Conservation (phyloP, 2,329 filamentous ascomycete species). For the Fusarium succisae region DNA sequence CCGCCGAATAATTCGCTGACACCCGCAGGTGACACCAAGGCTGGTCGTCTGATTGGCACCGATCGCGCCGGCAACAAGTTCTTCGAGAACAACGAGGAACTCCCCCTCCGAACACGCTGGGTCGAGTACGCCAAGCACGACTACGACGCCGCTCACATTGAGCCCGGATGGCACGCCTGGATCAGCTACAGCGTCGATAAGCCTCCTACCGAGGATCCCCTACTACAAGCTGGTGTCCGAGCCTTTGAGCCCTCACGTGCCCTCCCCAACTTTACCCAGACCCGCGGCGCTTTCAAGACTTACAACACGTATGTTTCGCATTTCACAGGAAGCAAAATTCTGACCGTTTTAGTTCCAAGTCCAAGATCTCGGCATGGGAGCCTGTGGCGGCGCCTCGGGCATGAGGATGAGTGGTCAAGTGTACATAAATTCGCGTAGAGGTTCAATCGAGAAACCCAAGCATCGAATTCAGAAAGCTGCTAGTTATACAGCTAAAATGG, state of each 20-base stretch:
- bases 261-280: constrained; percentile 78
- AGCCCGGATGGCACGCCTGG: constrained; percentile 98
- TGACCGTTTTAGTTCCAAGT: constrained; percentile 55
- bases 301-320: constrained; percentile 87
- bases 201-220: constrained; percentile 79
- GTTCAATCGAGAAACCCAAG: constrained; percentile 22
- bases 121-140: constrained; percentile 94
- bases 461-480: constrained; percentile 25
- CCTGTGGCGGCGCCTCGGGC: constrained; percentile 52
- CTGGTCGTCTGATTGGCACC: constrained; percentile 82
- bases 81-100: constrained; percentile 94
- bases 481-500: constrained; percentile 15
- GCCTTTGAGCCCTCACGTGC: constrained; percentile 79
- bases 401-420: constrained; percentile 36
- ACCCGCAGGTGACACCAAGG: constrained; percentile 90
- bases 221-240: constrained; percentile 73
- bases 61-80: constrained; percentile 98
- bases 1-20: background rate
- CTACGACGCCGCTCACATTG: constrained; percentile 83
- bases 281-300: constrained; percentile 84
- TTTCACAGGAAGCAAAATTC: background rate
- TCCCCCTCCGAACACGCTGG: constrained; percentile 96
- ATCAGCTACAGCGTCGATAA: constrained; percentile 93
- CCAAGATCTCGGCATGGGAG: constrained; percentile 65
- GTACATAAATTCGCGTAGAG: constrained; percentile 45